phyloP scores from a whole-genome alignment of 179 eudicot genomes.

The Beta macrorhiza region DNA sequence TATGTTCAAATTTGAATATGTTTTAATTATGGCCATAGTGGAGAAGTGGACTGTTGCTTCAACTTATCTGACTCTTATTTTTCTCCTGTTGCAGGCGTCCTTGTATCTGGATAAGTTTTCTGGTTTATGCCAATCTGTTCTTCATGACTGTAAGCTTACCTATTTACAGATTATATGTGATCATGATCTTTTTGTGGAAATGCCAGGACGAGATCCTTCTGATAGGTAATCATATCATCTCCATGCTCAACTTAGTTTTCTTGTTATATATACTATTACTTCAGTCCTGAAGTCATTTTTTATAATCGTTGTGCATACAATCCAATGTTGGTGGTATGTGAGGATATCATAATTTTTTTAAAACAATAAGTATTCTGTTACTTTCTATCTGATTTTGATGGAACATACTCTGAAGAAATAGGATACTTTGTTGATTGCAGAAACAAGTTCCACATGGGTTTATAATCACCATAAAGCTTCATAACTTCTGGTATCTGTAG shows the following conservation, averaged over 20 bases:
- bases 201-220: slow-evolving; percentile 99
- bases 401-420: no score
- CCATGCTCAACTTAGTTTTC: not conserved
- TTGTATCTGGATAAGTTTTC: slow-evolving; percentile 96
- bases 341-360: no score
- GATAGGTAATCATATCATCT: slow-evolving; percentile 58
- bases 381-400: no score
- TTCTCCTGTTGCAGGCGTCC: slow-evolving; percentile 61
- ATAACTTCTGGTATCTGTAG: no score
- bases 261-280: not conserved
- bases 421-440: no score
- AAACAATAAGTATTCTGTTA: no score
- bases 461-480: no score
- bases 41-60: not conserved
- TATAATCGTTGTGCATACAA: no score
- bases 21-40: slow-evolving; percentile 1
- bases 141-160: slow-evolving; percentile 99
- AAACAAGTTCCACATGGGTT: no score
- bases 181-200: slow-evolving; percentile 97
- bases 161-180: slow-evolving; percentile 96
- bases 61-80: slow-evolving; percentile 4
- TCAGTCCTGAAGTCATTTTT: not conserved
- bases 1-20: not conserved
- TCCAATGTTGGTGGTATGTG: no score
- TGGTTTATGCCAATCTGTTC: slow-evolving; percentile 82